A percentile compares a stretch with the other conserved stretches of the same genome.
Conservation (phyloP, 139 green algal genomes). For the Parachlorella kessleri region DNA sequence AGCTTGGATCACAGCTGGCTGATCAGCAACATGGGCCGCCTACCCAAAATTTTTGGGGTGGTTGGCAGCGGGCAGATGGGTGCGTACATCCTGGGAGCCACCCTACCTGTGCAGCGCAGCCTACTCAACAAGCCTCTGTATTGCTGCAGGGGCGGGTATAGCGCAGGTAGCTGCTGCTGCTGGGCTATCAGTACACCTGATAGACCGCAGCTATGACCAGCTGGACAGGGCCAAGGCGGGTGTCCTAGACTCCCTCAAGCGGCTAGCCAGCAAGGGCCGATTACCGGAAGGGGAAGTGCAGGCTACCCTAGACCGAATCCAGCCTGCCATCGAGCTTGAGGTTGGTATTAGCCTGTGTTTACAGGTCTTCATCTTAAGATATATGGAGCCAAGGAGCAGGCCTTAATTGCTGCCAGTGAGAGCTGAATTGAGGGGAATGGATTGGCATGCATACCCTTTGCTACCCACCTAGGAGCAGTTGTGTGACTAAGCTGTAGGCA, state of each 20-base stretch:
- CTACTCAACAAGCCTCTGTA: too few relatives aligned
- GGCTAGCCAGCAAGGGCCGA: slow-evolving; percentile 17
- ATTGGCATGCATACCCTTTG: neutral
- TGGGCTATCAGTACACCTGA: slow-evolving; percentile 42
- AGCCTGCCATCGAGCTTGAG: slow-evolving; percentile 17
- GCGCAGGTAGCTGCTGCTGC: slow-evolving; percentile 59
- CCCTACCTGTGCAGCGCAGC: too few relatives aligned
- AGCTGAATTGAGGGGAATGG: neutral
- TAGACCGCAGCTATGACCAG: slow-evolving; percentile 34
- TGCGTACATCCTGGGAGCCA: too few relatives aligned
- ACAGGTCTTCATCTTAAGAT: neutral
- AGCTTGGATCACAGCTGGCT: neutral
- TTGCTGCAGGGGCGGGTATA: slow-evolving; percentile 73
- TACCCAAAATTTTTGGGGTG: slow-evolving; percentile 54
- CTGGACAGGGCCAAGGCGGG: slow-evolving; percentile 13
- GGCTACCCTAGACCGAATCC: slow-evolving; percentile 8
- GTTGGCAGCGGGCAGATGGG: slow-evolving; percentile 84
- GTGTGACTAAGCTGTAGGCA: too few relatives aligned
- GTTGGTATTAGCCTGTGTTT: neutral
- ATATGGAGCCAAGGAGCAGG: neutral
- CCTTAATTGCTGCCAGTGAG: neutral
- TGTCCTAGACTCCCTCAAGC: slow-evolving; percentile 8
- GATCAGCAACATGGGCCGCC: neutral
- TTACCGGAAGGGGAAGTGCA: neutral
- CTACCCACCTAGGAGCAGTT: too few relatives aligned